Percentiles rank a stretch among this genome's conserved stretches.
Conservation (phyloP, 2,329 filamentous ascomycete genomes). For the Dothistroma pini region DNA sequence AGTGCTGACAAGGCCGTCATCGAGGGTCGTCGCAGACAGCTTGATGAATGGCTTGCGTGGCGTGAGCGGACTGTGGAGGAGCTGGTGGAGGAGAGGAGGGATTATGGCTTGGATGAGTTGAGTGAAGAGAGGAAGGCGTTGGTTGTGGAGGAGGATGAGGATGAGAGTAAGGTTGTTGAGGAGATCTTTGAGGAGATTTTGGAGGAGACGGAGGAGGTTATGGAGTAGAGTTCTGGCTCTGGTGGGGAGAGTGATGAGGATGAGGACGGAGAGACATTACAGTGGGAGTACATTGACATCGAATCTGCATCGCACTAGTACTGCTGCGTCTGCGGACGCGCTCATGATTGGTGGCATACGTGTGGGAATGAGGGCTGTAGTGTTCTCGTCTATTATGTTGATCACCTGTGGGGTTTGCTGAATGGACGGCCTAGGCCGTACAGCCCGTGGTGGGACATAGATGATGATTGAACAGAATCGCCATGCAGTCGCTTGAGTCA, state of each 20-base stretch:
- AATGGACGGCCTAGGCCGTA: too few species aligned
- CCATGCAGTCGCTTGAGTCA: too few species aligned
- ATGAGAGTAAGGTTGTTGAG: conserved; percentile 55
- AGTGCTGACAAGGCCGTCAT: conserved; percentile 93
- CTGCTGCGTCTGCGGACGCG: too few species aligned
- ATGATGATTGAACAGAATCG: too few species aligned
- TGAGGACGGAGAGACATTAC: not conserved
- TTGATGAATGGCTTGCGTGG: conserved; percentile 90
- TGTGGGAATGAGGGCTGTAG: too few species aligned
- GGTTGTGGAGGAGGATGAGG: conserved; percentile 49
- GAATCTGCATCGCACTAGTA: not conserved
- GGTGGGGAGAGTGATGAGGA: not conserved
- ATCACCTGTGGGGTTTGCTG: too few species aligned
- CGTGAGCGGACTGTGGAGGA: conserved; percentile 69
- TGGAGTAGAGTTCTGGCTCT: conserved; percentile 32
- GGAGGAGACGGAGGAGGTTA: conserved; percentile 82
- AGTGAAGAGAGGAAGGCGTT: conserved; percentile 60
- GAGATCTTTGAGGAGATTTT: conserved; percentile 87
- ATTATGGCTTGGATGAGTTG: conserved; percentile 62
- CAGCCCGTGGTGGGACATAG: too few species aligned
- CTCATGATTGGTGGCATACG: too few species aligned
- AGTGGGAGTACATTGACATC: not conserved
- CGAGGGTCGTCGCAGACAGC: conserved; percentile 73
- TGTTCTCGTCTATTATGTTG: too few species aligned
- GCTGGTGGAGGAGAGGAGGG: conserved; percentile 66